A percentile compares a stretch with the other conserved stretches of the same genome.
Conservation (phyloP, 225 moss, liverwort and hornwort species). For the Asterella californica region DNA sequence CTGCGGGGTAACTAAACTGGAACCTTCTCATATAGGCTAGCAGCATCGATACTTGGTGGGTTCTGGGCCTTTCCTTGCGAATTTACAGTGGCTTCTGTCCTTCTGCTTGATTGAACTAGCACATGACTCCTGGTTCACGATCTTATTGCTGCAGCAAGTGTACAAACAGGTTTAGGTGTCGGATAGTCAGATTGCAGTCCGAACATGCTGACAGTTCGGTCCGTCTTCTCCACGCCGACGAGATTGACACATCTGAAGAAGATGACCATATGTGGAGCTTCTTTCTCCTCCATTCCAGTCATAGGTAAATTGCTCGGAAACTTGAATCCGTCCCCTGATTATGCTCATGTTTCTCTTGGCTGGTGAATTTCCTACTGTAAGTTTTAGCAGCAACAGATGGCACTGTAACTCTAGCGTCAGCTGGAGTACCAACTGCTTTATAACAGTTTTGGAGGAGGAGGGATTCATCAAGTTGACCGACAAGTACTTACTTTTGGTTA, state of each 20-base stretch:
- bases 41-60: no score
- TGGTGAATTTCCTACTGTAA: background rate
- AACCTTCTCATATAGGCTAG: no score
- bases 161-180: background rate
- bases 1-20: no score
- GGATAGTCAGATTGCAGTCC: no score
- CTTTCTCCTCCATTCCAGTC: constrained; percentile 9
- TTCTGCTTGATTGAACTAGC: no score
- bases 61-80: no score
- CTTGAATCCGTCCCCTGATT: background rate
- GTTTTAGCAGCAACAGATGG: background rate
- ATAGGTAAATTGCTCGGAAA: background rate
- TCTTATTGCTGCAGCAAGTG: background rate
- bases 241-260: background rate
- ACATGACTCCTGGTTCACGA: background rate
- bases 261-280: background rate
- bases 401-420: no score
- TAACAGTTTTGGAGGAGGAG: background rate
- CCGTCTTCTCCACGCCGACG: background rate
- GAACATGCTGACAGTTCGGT: background rate
- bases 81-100: no score
- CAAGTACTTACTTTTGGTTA: background rate
- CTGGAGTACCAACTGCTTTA: background rate
- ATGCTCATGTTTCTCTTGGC: background rate
- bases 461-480: background rate